Evolutionary conservation across 2,329 filamentous ascomycete species (phyloP).

Genomic region (Capronia coronata): DNA sequence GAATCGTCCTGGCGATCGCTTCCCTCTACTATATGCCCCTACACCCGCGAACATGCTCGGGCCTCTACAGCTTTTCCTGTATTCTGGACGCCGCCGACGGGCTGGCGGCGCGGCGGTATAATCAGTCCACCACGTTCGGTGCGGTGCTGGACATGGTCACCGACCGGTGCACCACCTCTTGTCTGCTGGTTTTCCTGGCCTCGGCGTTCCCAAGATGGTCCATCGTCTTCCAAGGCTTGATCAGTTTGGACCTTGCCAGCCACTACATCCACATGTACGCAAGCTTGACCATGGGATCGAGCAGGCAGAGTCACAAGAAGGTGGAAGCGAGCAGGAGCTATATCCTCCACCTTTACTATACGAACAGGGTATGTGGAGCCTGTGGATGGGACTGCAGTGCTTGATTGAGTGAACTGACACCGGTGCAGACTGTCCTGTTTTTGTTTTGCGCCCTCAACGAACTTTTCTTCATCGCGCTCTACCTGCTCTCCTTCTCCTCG

Average conservation of each 20-base stretch:
- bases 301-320: constrained; percentile 80
- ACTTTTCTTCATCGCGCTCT: constrained; percentile 95
- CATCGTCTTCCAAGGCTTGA: constrained; percentile 88
- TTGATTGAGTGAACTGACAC: not conserved
- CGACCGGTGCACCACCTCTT: constrained; percentile 92
- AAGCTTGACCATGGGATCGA: constrained; percentile 78
- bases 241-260: constrained; percentile 85
- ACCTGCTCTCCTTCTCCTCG: constrained; percentile 93
- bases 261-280: constrained; percentile 99
- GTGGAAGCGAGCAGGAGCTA: constrained; percentile 81
- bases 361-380: constrained; percentile 72
- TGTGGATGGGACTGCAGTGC: too few species aligned
- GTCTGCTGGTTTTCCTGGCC: constrained; percentile 86
- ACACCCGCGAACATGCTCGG: constrained; percentile 45
- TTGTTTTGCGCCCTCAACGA: constrained; percentile 86
- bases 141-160: constrained; percentile 99
- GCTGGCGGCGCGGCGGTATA: constrained; percentile 75
- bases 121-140: constrained; percentile 92
- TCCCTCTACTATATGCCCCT: constrained; percentile 99
- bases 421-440: constrained; percentile 73
- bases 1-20: constrained; percentile 74
- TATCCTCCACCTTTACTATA: constrained; percentile 92
- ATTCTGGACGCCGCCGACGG: constrained; percentile 93
- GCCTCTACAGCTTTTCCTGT: constrained; percentile 84
- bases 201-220: constrained; percentile 92